Base-by-base conservation (phyloP, 176 grass and related monocot species). In the Oryza glumipatula region DNA sequence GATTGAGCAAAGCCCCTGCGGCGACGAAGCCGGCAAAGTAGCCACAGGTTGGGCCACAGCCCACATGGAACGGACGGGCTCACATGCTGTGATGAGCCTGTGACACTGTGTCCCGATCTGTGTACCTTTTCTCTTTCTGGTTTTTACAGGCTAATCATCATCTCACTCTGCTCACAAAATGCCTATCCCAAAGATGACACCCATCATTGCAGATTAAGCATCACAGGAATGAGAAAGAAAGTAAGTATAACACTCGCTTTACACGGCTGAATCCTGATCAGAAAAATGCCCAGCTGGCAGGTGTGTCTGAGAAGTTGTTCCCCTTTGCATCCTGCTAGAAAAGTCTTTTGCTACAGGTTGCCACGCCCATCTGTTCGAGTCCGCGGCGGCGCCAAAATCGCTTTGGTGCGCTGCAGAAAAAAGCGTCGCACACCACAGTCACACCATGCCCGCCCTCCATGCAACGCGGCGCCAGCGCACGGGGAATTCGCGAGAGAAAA, bases 71-170 rank as follows among this genome's bases (percentile, higher is more conserved):
- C 78, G 52, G 36, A 79, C 35, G 67, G 79, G 30, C 32, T 38
- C 80, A 82, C 80, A 82, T 82, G 80, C 48, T 26, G 8, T 63
- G 58, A 63, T 63, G 21, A 63, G 21, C 22, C 21, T 63, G 58
- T 63, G 58, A 63, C n/a, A 63, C 21, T 63, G 58, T 63, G 58
- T 63, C 14, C 21, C 58, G 58, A 63, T 63, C n/a, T 23, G 58
- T 17, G 2, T 2, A 10, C 2, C 5, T 61, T 17, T 51, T 76
- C 38, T 22, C 23, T 72, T 22, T n/a, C 28, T 36, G 32, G 19
- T 58, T 60, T 30, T 39, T 45, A 36, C 28, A 30, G 44, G 9
- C 14, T 61, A 82, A 68, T 82, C 15, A 60, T 60, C 49, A 72
- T 41, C 1, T 44, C 67, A 7, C 47, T 17, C 46, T 67, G 16